A percentile compares a stretch with the other conserved stretches of the same genome.
phyloP scores from a whole-genome alignment of 306 rosid genomes.

The Cicer arietinum region DNA sequence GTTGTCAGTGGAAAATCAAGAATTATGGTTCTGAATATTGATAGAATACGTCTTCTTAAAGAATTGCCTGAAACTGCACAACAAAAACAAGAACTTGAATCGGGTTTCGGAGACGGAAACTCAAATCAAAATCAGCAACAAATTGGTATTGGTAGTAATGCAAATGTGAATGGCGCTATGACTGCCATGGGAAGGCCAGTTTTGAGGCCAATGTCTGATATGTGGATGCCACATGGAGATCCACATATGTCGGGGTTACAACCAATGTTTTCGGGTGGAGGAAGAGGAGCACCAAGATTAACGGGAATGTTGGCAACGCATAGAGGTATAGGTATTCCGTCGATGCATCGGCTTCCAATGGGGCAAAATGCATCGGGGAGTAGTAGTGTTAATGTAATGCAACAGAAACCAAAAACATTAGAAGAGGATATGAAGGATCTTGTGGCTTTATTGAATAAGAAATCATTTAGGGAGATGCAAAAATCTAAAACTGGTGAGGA shows the following conservation, averaged over 20 bases:
- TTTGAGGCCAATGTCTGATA: slow-evolving; percentile 65
- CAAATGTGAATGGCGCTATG: slow-evolving; percentile 63
- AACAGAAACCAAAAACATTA: slow-evolving; percentile 59
- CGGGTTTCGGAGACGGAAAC: slow-evolving; percentile 57
- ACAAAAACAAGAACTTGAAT: slow-evolving; percentile 52
- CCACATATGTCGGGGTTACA: slow-evolving; percentile 61
- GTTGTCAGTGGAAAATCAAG: slow-evolving; percentile 90
- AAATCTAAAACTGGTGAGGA: slow-evolving; percentile 93
- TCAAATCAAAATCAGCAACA: slow-evolving; percentile 62
- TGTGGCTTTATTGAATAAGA: slow-evolving; percentile 89
- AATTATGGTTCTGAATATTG: slow-evolving; percentile 79
- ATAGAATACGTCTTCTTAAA: slow-evolving; percentile 75
- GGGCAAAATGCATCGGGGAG: slow-evolving; percentile 60
- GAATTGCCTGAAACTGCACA: slow-evolving; percentile 83
- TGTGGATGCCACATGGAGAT: slow-evolving; percentile 84
- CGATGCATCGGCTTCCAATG: slow-evolving; percentile 70
- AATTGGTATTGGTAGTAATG: slow-evolving; percentile 30
- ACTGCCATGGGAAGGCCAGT: slow-evolving; percentile 67
- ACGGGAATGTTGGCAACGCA: slow-evolving; percentile 71
- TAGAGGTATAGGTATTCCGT: slow-evolving; percentile 68
- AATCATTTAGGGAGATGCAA: slow-evolving; percentile 80
- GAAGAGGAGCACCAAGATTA: slow-evolving; percentile 67
- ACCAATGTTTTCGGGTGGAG: slow-evolving; percentile 69
- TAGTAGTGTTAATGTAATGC: slow-evolving; percentile 54
- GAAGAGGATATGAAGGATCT: slow-evolving; percentile 94